Conservation (phyloP, 805 yeast genomes). For the Metschnikowia santaceciliae region DNA sequence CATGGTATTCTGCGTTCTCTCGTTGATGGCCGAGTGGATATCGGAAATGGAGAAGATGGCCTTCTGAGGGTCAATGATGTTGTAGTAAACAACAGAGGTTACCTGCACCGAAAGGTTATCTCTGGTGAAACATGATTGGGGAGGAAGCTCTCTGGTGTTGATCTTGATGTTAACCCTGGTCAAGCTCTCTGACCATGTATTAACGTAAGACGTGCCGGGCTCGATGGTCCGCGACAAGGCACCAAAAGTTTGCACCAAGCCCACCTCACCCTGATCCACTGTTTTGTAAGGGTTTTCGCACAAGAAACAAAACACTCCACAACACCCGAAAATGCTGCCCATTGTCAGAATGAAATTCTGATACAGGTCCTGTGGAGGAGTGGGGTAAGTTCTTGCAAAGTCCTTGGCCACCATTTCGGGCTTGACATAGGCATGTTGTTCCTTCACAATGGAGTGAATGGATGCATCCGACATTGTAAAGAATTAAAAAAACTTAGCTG, state of each 20-base stretch:
- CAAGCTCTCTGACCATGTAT: slow-evolving; percentile 59
- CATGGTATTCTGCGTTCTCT: slow-evolving; percentile 68
- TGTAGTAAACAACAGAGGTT: slow-evolving; percentile 65
- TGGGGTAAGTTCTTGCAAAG: slow-evolving; percentile 39
- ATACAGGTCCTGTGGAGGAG: slow-evolving; percentile 39
- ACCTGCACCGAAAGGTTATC: slow-evolving; percentile 62
- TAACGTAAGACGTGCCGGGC: slow-evolving; percentile 64
- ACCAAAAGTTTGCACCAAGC: slow-evolving; percentile 64
- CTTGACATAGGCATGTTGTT: slow-evolving; percentile 16
- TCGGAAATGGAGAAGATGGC: slow-evolving; percentile 56
- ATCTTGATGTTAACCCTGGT: slow-evolving; percentile 50
- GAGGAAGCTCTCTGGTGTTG: slow-evolving; percentile 60
- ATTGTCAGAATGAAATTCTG: slow-evolving; percentile 35
- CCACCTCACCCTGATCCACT: slow-evolving; percentile 66
- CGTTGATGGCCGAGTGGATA: slow-evolving; percentile 53
- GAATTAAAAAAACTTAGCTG: no score
- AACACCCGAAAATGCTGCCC: slow-evolving; percentile 49
- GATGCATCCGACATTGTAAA: not conserved
- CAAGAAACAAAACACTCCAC: slow-evolving; percentile 54
- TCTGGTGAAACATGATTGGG: slow-evolving; percentile 66
- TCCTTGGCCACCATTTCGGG: slow-evolving; percentile 41
- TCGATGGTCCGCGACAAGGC: slow-evolving; percentile 61
- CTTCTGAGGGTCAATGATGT: slow-evolving; percentile 63
- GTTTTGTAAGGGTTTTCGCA: slow-evolving; percentile 58
- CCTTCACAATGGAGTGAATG: slow-evolving; percentile 10